Evolutionary conservation across 2,329 filamentous ascomycete genomes (phyloP), one percentile per base, ranked within the genome.

Genomic region (Fusarium sp.): DNA sequence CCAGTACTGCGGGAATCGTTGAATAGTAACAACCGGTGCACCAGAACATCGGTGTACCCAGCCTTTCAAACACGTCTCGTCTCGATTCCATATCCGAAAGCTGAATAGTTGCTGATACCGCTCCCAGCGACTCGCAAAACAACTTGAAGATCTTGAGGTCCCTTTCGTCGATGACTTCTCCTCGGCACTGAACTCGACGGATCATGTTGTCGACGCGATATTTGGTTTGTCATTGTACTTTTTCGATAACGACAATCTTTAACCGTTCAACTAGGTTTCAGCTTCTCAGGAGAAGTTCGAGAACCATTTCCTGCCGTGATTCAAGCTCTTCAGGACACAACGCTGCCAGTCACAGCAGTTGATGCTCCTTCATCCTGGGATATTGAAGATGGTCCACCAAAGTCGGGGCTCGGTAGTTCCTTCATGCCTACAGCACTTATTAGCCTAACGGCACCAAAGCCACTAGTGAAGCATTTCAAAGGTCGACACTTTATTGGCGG

Each of bases 351-450:
- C 0, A 91, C 96, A 6, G 93, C 94, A 6, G 93, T 99, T 28
- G 96, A 99, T 83, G 95, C 94, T 12, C 96, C 96, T 3, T 97
- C 94, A 36, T 96, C 93, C 4, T 99, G 96, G 96, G 91, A 96
- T 81, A 97, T 99, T 63, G 93, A 97, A 78, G 85, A 86, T 16
- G 96, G 96, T 0, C 95, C 95, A 14, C 95, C 95, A 16, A 84
- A 86, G 58, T 89, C 91, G 3, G 95, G 94, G 0, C 87, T 93
- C 0, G 95, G 95, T 2, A 92, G 91, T 77, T 90, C 87, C 9
- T 98, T 97, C 79, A 91, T 93, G 84, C 96, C 96, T 73, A 86
- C 88, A 38, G 91, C 91, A 26, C 85, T 99, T 65, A 91, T 99
- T 74, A 97, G 94, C 80, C 85, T 99, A 78, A 97, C 95, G 53